Evolutionary conservation across 2,329 filamentous ascomycete species (phyloP), one percentile per base, ranked within the genome.

Genomic region (Coniochaeta sp.): DNA sequence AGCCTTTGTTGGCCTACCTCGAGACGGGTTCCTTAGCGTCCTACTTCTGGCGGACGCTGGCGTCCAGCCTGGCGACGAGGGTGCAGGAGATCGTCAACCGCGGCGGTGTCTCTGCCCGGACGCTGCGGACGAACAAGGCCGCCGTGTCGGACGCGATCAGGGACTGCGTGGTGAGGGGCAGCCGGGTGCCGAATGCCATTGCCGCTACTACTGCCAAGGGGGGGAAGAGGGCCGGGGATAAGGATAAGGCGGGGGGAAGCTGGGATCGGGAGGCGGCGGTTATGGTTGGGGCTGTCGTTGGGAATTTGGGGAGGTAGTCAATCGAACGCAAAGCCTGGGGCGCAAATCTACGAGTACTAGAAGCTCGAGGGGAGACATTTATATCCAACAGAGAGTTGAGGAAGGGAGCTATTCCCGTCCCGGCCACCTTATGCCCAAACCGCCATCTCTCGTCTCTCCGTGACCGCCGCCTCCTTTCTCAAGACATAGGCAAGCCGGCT

Each of bases 221-320:
- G 60, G 68, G 65, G 28, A 76, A 73, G 52, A 56, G 54, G 54
- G 61, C 57, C 54, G 73, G 65, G n/a, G 70, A 71, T 12, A 71
- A 71, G n/a, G n/a, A n/a, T n/a, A n/a, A n/a, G n/a, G n/a, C n/a
- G 56, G 70, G 67, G 56, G 47, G 47, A 24, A 51, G 55, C n/a
- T 96, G 90, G 89, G 92, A 96, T 62, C 80, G 92, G 33, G 94
- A 97, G 70, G 86, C 91, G 47, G 91, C 91, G 1, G 91, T 97
- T 47, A 96, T 97, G 92, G 87, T 95, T 38, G 86, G 88, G 50
- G 89, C 89, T 60, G 83, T 96, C 6, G 76, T 91, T 33, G 79
- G 78, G 47, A 77, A 77, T 53, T 60, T 82, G 4, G 71, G 75
- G 10, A 69, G 75, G 55, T 75, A 42, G n/a, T 4, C n/a, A n/a